Evolutionary conservation across 192 early-diverging fungal genomes (phyloP), one percentile per base, ranked within the genome.

Genomic region (Backusella tarrabulga): DNA sequence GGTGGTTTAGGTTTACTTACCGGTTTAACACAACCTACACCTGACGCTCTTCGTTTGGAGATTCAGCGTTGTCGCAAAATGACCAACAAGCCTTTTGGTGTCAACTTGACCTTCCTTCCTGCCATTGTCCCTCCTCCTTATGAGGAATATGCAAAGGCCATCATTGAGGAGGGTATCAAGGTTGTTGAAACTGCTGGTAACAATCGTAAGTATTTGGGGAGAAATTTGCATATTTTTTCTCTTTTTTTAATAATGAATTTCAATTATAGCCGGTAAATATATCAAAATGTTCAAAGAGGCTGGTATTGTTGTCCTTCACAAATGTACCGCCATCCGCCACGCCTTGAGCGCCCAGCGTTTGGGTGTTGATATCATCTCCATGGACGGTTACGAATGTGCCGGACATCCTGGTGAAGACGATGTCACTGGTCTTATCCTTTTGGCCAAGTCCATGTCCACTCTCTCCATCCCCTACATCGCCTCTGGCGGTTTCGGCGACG

Each of bases 401-500:
- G 93, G 93, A 66, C 93, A 95, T 76, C 93, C 93, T 19, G 93
- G 93, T 71, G 93, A 95, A 80, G 92, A 95, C 77, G 93, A 94
- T 84, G 85, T 95, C 69, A 85, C 87, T 77, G 92, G 87, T 56
- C 76, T 93, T 71, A 89, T 95, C 38, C 79, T 95, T 12, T 85
- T 95, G 40, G 92, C 92, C 35, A 89, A 90, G 79, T 87, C 93
- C n/a, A 90, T 90, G 70, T 89, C 85, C 74, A 80, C 81, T 0
- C 86, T 95, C 68, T 85, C 83, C 56, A 86, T 95, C 36, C 94
- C 94, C 9, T 93, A 89, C 85, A 79, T 95, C 78, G 93, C 94
- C 6, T 92, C 91, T 34, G 93, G 88, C 66, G 94, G 94, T 72
- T 88, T 95, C 77, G 94, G 91, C 63, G 91, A 93, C 77, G 94